A percentile compares a stretch with the other conserved stretches of the same genome.
These are phyloP conservation scores for Saxophila tyrrhenica DNA, from an alignment of 495 filamentous ascomycete genomes.

Conservation along the genomic window DNA sequence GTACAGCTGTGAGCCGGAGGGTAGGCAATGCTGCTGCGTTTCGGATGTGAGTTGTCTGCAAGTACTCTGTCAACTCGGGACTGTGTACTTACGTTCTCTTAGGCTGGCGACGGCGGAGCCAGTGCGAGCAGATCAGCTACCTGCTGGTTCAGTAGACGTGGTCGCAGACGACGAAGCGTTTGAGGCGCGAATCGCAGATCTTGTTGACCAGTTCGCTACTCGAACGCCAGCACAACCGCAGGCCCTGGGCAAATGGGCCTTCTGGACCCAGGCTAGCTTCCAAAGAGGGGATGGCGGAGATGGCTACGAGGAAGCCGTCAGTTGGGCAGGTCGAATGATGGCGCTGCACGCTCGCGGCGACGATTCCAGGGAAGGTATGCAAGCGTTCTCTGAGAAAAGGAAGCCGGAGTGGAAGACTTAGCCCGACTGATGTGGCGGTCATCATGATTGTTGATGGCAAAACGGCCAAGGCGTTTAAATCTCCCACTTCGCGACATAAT, in stretches of 20 bases:
- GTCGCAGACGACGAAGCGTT: not conserved
- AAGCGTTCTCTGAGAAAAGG: constrained; percentile 5
- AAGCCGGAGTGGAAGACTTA: constrained; percentile 13
- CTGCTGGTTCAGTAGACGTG: constrained; percentile 8
- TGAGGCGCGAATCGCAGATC: not conserved
- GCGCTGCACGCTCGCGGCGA: constrained; percentile 3
- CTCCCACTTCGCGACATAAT: constrained; percentile 1
- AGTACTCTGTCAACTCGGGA: no score
- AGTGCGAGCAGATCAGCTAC: constrained; percentile 8
- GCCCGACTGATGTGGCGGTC: no score
- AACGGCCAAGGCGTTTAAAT: not conserved
- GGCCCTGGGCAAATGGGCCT: constrained; percentile 10
- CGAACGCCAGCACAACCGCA: constrained; percentile 5
- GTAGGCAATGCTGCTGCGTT: constrained; percentile 3
- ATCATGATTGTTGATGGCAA: no score
- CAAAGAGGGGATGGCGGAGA: not conserved
- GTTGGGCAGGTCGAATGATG: constrained; percentile 10
- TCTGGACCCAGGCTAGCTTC: constrained; percentile 10
- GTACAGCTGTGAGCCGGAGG: constrained; percentile 4
- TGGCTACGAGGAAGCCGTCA: constrained; percentile 12
- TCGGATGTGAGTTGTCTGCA: constrained; percentile 1
- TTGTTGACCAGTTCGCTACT: constrained; percentile 1
- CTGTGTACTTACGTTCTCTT: no score
- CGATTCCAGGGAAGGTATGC: constrained; percentile 9
- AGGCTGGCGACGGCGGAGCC: constrained; percentile 6